phyloP scores from a whole-genome alignment of 495 filamentous ascomycete species.

The Neurospora tetrasperma region DNA sequence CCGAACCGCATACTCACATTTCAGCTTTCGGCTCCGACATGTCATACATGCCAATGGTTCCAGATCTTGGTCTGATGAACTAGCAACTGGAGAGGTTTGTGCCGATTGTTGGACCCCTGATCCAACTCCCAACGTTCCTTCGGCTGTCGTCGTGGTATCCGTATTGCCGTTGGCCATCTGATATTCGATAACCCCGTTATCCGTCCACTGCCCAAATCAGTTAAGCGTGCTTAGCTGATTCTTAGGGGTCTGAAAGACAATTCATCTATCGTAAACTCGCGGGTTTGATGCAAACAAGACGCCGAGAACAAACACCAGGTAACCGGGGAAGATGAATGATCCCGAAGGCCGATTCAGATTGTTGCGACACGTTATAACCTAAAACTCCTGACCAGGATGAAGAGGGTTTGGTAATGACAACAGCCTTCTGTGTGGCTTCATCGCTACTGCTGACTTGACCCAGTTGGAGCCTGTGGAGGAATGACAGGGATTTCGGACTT shows the following conservation, averaged over 20 bases:
- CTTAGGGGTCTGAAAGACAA: background rate
- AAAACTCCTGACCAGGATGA: background rate
- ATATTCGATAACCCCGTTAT: background rate
- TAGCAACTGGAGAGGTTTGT: background rate
- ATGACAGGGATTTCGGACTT: background rate
- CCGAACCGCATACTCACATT: constrained; percentile 31
- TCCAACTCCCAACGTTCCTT: background rate
- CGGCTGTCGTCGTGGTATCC: background rate
- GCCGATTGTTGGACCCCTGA: background rate
- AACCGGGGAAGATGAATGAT: background rate
- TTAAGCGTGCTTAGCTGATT: background rate
- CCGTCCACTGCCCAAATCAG: background rate
- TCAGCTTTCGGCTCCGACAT: constrained; percentile 52
- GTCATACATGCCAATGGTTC: constrained; percentile 43
- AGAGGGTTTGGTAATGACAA: background rate
- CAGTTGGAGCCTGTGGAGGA: background rate
- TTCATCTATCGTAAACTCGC: background rate
- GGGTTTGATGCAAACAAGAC: background rate
- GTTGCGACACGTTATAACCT: background rate
- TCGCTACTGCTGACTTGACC: background rate
- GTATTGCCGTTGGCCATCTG: background rate
- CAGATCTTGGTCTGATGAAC: background rate
- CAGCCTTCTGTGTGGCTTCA: background rate
- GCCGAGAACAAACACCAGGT: background rate
- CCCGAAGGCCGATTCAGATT: background rate